phyloP scores from a whole-genome alignment of 495 filamentous ascomycete species.

The Penicillium flavigenum region DNA sequence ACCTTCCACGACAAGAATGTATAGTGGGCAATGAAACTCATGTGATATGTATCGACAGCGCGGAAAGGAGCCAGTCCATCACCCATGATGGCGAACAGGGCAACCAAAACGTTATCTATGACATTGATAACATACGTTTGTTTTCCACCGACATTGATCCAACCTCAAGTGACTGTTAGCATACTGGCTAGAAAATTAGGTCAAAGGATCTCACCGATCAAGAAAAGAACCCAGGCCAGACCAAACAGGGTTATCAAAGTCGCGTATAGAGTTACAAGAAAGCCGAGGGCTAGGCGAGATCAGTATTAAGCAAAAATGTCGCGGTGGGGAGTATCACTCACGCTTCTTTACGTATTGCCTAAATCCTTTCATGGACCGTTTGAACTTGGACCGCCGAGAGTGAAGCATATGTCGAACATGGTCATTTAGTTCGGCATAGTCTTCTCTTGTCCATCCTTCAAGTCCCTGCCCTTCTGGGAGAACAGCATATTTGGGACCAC shows the following conservation, averaged over 20 bases:
- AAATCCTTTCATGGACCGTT: constrained; percentile 71
- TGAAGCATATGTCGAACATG: constrained; percentile 81
- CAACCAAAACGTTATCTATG: constrained; percentile 76
- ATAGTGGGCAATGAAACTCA: constrained; percentile 67
- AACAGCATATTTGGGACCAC: constrained; percentile 40
- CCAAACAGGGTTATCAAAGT: constrained; percentile 78
- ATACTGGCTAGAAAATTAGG: neutral
- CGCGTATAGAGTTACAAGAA: constrained; percentile 76
- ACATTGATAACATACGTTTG: constrained; percentile 70
- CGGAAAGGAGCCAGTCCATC: constrained; percentile 76
- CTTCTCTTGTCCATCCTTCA: constrained; percentile 66
- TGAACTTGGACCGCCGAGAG: constrained; percentile 72
- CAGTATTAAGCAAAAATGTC: neutral
- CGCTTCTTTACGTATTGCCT: constrained; percentile 68
- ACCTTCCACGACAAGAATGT: constrained; percentile 71
- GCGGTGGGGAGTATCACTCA: constrained; percentile 30
- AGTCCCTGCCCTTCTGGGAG: constrained; percentile 59
- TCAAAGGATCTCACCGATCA: constrained; percentile 56
- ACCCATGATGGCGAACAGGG: constrained; percentile 73
- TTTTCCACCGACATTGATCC: constrained; percentile 75
- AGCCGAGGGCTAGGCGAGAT: constrained; percentile 56
- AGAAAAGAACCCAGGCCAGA: constrained; percentile 77
- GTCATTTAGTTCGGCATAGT: constrained; percentile 72
- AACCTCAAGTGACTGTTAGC: constrained; percentile 41
- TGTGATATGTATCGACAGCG: constrained; percentile 77